Percentiles rank a stretch among this genome's conserved stretches.
Evolutionary conservation across 1,284 basidiomycete genomes (phyloP).

Genomic region (Fomitiporia mediterranea): DNA sequence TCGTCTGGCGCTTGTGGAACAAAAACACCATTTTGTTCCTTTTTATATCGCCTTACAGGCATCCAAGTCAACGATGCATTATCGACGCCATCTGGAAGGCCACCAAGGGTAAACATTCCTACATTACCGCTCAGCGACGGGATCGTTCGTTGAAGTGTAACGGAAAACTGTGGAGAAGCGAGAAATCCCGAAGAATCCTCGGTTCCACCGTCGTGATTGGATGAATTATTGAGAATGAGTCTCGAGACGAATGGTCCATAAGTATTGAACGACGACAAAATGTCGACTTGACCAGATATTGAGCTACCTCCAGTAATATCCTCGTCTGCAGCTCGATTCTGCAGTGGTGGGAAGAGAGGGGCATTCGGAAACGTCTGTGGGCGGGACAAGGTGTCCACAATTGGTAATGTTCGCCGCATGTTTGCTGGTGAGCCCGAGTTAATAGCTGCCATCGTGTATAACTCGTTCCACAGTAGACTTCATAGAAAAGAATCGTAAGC

Average conservation of each 20-base stretch:
- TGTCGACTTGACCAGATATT: background rate
- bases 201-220: background rate
- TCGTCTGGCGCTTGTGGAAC: constrained; percentile 7
- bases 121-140: constrained; percentile 31
- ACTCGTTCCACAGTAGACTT: constrained; percentile 15
- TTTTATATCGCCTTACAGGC: constrained; percentile 41
- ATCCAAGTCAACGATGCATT: constrained; percentile 47
- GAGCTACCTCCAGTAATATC: background rate
- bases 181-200: background rate
- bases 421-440: background rate
- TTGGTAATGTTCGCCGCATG: background rate
- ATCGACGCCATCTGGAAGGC: constrained; percentile 39
- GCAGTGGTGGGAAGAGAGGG: background rate
- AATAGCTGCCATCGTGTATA: background rate
- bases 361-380: background rate
- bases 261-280: constrained; percentile 21
- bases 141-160: constrained; percentile 45
- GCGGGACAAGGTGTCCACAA: background rate
- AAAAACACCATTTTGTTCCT: constrained; percentile 34
- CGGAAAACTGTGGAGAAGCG: constrained; percentile 17
- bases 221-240: constrained; percentile 13
- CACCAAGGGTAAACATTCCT: constrained; percentile 48
- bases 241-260: constrained; percentile 23
- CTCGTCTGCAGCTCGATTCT: background rate
- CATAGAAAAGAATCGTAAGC: background rate